Evolutionary conservation across 495 filamentous ascomycete genomes (phyloP).

Genomic region (Penicillium herquei): DNA sequence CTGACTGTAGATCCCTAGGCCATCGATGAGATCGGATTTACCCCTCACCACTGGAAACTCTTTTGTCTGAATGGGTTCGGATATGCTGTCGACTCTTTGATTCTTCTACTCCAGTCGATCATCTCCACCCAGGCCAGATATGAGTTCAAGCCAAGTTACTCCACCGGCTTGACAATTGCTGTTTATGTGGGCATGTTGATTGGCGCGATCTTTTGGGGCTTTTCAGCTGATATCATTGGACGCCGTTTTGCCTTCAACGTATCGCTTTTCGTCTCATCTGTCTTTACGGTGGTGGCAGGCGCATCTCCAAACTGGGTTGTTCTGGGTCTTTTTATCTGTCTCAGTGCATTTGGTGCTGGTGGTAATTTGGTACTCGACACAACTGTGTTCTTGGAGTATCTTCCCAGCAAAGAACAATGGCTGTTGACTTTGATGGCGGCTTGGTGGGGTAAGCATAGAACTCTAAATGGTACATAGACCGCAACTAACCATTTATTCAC

Average conservation of each 20-base stretch:
- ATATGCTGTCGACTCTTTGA: conserved; percentile 67
- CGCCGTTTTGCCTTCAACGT: conserved; percentile 54
- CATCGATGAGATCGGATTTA: conserved; percentile 74
- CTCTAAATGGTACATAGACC: not conserved
- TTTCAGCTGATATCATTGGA: conserved; percentile 54
- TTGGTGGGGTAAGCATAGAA: conserved; percentile 44
- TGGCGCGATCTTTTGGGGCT: conserved; percentile 55
- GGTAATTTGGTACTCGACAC: conserved; percentile 72
- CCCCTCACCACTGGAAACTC: conserved; percentile 65
- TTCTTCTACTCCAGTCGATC: conserved; percentile 66
- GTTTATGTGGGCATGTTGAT: conserved; percentile 55
- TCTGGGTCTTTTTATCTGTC: conserved; percentile 45
- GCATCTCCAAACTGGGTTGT: conserved; percentile 48
- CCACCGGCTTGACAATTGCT: conserved; percentile 58
- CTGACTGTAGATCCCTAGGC: conserved; percentile 31
- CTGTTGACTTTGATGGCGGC: conserved; percentile 48
- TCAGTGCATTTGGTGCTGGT: conserved; percentile 54
- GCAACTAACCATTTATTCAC: not conserved
- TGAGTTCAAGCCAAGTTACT: conserved; percentile 54
- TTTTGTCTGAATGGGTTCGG: conserved; percentile 68
- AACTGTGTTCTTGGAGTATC: conserved; percentile 55
- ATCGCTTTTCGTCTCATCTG: conserved; percentile 44
- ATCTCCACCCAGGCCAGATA: conserved; percentile 50
- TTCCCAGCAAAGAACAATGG: conserved; percentile 46
- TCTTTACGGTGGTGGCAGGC: conserved; percentile 52